These are phyloP conservation scores for Kurtzmaniella quercitrusa DNA, from an alignment of 1,139 yeast genomes.

Conservation along the genomic window DNA sequence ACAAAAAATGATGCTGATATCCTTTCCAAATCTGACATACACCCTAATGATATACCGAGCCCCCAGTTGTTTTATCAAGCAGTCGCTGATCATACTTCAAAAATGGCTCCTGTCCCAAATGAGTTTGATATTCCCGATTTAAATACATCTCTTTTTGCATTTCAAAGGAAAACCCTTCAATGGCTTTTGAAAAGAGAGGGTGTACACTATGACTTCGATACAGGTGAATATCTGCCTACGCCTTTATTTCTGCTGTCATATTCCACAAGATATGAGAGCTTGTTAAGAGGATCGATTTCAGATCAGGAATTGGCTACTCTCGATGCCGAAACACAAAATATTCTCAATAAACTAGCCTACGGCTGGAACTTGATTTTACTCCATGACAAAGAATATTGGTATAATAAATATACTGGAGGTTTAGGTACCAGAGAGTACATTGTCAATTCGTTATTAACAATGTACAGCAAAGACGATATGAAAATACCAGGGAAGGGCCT, in stretches of 20 bases:
- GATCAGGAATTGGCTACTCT: slow-evolving; percentile 3
- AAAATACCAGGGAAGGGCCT: slow-evolving; percentile 57
- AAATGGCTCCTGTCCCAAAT: slow-evolving; percentile 15
- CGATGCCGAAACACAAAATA: slow-evolving; percentile 13
- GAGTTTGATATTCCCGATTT: slow-evolving; percentile 43
- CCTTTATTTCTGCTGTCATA: slow-evolving; percentile 14
- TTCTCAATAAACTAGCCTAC: slow-evolving; percentile 38
- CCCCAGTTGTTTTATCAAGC: slow-evolving; percentile 32
- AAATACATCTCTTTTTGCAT: slow-evolving; percentile 46
- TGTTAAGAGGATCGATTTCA: slow-evolving; percentile 2
- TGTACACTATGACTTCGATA: slow-evolving; percentile 29
- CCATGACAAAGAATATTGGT: slow-evolving; percentile 30
- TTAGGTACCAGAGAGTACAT: slow-evolving; percentile 31
- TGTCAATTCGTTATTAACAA: slow-evolving; percentile 18
- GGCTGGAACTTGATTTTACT: slow-evolving; percentile 46
- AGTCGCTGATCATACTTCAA: slow-evolving; percentile 28
- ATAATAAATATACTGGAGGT: slow-evolving; percentile 47
- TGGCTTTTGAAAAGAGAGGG: slow-evolving; percentile 67
- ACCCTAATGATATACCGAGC: slow-evolving; percentile 12
- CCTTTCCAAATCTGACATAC: slow-evolving; percentile 1
- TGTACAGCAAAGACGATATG: slow-evolving; percentile 15
- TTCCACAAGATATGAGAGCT: slow-evolving; percentile 8
- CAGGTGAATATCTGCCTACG: slow-evolving; percentile 17
- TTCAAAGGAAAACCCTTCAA: slow-evolving; percentile 58
- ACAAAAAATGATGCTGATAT: slow-evolving; percentile 2